phyloP scores from a whole-genome alignment of 1,284 basidiomycete genomes.

The Trichosporon sp. region DNA sequence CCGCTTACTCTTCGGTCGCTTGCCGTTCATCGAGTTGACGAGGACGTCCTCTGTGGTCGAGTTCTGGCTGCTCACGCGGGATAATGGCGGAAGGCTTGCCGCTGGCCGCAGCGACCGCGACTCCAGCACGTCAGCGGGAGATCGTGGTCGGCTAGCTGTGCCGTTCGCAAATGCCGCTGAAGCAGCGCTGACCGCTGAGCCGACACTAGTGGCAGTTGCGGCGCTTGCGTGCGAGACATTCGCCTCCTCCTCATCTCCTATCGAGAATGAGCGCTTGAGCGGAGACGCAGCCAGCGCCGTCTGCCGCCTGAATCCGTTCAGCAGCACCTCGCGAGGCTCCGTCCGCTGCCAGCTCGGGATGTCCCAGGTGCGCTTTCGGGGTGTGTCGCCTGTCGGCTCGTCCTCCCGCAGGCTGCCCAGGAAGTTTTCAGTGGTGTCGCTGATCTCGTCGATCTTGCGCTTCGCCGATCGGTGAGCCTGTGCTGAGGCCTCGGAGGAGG shows the following conservation, averaged over 20 bases:
- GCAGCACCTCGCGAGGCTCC: constrained; percentile 35
- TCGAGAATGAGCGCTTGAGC: not conserved
- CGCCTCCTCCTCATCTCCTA: not conserved
- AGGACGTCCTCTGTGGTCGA: not conserved
- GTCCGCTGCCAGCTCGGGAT: constrained; percentile 44
- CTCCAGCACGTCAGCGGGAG: not conserved
- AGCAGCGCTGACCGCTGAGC: not conserved
- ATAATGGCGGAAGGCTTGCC: not conserved
- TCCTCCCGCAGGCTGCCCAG: constrained; percentile 43
- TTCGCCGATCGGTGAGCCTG: constrained; percentile 19
- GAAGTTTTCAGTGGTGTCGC: constrained; percentile 34
- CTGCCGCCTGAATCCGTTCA: constrained; percentile 7
- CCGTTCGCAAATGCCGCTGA: not conserved
- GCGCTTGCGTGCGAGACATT: not conserved
- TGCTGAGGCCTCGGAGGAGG: constrained; percentile 19
- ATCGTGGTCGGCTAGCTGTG: not conserved
- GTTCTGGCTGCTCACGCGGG: not conserved
- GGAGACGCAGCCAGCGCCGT: not conserved
- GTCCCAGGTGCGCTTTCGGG: constrained; percentile 44
- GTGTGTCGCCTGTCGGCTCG: constrained; percentile 49
- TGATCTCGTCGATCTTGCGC: constrained; percentile 26
- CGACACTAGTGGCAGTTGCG: not conserved
- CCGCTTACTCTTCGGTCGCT: not conserved
- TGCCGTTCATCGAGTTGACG: not conserved
- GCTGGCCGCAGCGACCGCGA: not conserved